Percentiles rank a stretch among this genome's conserved stretches.
Conservation (phyloP, 805 yeast species). For the Candida nitratophila region DNA sequence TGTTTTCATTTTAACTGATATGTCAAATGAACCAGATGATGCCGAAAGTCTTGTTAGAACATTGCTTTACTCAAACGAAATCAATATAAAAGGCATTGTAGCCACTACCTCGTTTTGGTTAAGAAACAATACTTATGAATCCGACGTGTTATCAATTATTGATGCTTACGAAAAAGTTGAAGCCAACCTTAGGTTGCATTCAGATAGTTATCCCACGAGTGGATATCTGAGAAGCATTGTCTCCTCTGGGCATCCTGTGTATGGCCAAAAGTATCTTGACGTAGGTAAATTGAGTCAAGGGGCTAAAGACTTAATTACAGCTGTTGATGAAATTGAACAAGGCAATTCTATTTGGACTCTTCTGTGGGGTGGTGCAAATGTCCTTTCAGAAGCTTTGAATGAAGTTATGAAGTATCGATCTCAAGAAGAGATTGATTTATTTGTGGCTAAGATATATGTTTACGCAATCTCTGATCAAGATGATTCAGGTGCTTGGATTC, state of each 20-base stretch:
- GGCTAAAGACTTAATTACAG: slow-evolving; percentile 17
- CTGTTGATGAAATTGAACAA: slow-evolving; percentile 12
- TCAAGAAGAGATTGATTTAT: slow-evolving; percentile 7
- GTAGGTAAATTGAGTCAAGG: slow-evolving; percentile 14
- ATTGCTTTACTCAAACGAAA: slow-evolving; percentile 24
- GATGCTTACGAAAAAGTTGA: slow-evolving; percentile 24
- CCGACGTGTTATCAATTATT: slow-evolving; percentile 24
- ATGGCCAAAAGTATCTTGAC: slow-evolving; percentile 18
- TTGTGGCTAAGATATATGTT: slow-evolving; percentile 14
- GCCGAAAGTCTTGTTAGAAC: slow-evolving; percentile 24
- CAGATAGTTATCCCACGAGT: slow-evolving; percentile 20
- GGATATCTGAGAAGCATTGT: slow-evolving; percentile 20
- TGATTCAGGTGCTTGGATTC: slow-evolving; percentile 26
- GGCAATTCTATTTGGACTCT: slow-evolving; percentile 16
- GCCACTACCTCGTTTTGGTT: slow-evolving; percentile 29
- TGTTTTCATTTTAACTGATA: slow-evolving; percentile 24
- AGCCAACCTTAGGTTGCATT: slow-evolving; percentile 19
- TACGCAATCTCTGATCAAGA: slow-evolving; percentile 29
- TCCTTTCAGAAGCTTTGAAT: slow-evolving; percentile 24
- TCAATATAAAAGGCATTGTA: slow-evolving; percentile 22
- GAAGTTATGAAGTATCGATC: slow-evolving; percentile 14
- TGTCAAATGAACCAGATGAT: slow-evolving; percentile 26
- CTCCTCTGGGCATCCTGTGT: slow-evolving; percentile 16
- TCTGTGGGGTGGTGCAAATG: slow-evolving; percentile 26
- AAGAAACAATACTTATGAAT: slow-evolving; percentile 22